phyloP scores from a whole-genome alignment of 2,329 filamentous ascomycete species.

The Alternaria consortialis region DNA sequence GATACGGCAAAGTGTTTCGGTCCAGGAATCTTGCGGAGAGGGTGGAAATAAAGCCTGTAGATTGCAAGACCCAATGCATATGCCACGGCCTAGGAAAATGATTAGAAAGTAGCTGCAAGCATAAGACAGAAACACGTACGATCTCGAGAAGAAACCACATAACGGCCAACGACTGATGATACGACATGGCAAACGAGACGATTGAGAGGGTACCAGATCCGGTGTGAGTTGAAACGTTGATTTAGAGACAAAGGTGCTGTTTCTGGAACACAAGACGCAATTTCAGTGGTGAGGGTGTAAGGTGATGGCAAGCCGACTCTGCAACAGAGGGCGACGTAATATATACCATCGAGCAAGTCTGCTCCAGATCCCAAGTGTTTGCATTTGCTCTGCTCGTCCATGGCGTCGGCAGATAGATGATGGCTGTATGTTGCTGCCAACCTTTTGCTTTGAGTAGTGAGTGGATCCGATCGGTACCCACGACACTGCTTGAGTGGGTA shows the following conservation, averaged over 20 bases:
- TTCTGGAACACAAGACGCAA: too few relatives aligned
- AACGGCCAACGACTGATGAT: neutral
- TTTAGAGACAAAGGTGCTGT: neutral
- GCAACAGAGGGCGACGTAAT: neutral
- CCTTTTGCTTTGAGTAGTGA: neutral
- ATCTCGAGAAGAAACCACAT: neutral
- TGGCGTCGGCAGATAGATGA: too few relatives aligned
- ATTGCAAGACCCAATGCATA: conserved; percentile 1
- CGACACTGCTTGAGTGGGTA: neutral
- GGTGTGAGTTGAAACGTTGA: neutral
- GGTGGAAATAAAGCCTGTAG: conserved; percentile 30
- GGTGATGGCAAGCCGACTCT: too few relatives aligned
- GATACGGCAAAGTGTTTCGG: conserved; percentile 34
- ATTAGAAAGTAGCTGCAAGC: neutral
- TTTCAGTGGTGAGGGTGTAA: neutral
- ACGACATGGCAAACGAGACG: neutral
- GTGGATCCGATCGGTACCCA: neutral
- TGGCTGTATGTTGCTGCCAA: neutral
- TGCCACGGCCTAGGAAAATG: neutral
- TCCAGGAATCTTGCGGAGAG: conserved; percentile 31
- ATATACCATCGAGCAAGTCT: neutral
- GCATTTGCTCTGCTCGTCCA: neutral
- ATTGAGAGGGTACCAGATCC: too few relatives aligned
- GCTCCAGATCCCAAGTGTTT: too few relatives aligned
- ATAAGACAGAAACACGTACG: neutral